Evolutionary conservation across 768 basidiomycete species (phyloP).

Genomic region (Gymnopilus dilepis): DNA sequence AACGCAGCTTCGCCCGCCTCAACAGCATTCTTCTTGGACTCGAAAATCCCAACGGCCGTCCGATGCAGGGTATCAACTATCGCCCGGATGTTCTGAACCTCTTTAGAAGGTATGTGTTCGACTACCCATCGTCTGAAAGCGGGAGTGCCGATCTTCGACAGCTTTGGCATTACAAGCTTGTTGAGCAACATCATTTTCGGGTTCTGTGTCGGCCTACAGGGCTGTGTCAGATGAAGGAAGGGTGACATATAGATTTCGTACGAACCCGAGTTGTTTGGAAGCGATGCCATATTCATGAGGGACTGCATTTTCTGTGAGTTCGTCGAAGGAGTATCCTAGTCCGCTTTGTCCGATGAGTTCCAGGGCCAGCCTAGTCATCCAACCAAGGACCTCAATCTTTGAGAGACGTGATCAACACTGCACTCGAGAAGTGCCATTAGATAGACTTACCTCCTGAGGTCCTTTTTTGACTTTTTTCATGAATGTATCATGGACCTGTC

Average conservation of each 20-base stretch:
- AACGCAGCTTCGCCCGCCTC: slow-evolving; percentile 40
- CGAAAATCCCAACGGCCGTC: slow-evolving; percentile 41
- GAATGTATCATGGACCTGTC: slow-evolving; percentile 34
- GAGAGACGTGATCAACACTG: too few relatives aligned
- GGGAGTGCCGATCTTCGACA: slow-evolving; percentile 31
- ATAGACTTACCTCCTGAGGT: slow-evolving; percentile 35
- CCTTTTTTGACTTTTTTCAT: slow-evolving; percentile 30
- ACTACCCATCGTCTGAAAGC: slow-evolving; percentile 40
- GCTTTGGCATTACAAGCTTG: slow-evolving; percentile 18
- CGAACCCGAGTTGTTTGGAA: slow-evolving; percentile 38
- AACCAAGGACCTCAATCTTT: slow-evolving; percentile 41
- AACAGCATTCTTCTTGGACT: slow-evolving; percentile 41
- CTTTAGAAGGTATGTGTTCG: slow-evolving; percentile 36
- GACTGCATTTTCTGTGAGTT: slow-evolving; percentile 37
- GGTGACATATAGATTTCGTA: neutral
- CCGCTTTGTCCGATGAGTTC: slow-evolving; percentile 58
- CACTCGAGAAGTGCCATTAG: too few relatives aligned
- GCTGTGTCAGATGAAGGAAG: neutral
- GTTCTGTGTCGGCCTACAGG: slow-evolving; percentile 14
- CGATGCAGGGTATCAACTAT: slow-evolving; percentile 41
- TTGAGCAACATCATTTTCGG: slow-evolving; percentile 11
- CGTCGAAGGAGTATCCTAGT: slow-evolving; percentile 48
- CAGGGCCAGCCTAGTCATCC: slow-evolving; percentile 50
- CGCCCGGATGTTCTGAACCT: slow-evolving; percentile 34
- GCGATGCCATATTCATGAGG: slow-evolving; percentile 38